These are phyloP conservation scores for Lentinus tigrinus DNA, from an alignment of 768 basidiomycete genomes.

Conservation along the genomic window DNA sequence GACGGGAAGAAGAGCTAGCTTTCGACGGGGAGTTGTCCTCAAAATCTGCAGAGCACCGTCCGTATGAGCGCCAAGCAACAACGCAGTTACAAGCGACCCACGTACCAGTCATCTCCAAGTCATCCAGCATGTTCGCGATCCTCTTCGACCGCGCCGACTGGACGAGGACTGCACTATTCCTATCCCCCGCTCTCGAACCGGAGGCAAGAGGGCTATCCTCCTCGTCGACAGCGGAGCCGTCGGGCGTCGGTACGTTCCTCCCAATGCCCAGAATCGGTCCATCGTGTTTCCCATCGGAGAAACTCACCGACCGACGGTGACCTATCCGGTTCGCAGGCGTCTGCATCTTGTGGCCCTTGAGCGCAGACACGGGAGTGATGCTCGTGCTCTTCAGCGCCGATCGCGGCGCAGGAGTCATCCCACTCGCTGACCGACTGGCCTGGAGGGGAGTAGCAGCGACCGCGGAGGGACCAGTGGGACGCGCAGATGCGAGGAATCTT, in stretches of 20 bases:
- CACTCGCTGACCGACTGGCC: conserved; percentile 10
- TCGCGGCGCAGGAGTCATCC: conserved; percentile 31
- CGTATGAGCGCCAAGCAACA: not conserved
- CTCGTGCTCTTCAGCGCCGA: conserved; percentile 44
- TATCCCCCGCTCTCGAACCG: conserved; percentile 12
- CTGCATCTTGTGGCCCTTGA: conserved; percentile 52
- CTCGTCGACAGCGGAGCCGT: conserved; percentile 26
- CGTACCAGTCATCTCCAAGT: conserved; percentile 68
- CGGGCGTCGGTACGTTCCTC: conserved; percentile 39
- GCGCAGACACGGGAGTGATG: conserved; percentile 54
- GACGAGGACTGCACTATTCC: conserved; percentile 31
- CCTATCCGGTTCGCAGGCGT: conserved; percentile 51
- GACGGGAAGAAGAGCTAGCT: conserved; percentile 41
- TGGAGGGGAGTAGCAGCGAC: conserved; percentile 14
- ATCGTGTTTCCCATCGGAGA: conserved; percentile 89
- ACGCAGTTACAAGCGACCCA: conserved; percentile 14
- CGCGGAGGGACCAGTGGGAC: not conserved
- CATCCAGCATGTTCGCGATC: conserved; percentile 78
- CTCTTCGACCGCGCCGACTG: conserved; percentile 75
- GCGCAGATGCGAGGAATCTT: conserved; percentile 14
- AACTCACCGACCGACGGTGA: conserved; percentile 88
- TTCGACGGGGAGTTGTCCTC: conserved; percentile 59
- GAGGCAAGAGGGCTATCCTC: conserved; percentile 18
- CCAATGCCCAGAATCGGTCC: conserved; percentile 80
- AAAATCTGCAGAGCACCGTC: conserved; percentile 18